Evolutionary conservation across 768 basidiomycete species (phyloP).

Genomic region (Calocera viscosa): DNA sequence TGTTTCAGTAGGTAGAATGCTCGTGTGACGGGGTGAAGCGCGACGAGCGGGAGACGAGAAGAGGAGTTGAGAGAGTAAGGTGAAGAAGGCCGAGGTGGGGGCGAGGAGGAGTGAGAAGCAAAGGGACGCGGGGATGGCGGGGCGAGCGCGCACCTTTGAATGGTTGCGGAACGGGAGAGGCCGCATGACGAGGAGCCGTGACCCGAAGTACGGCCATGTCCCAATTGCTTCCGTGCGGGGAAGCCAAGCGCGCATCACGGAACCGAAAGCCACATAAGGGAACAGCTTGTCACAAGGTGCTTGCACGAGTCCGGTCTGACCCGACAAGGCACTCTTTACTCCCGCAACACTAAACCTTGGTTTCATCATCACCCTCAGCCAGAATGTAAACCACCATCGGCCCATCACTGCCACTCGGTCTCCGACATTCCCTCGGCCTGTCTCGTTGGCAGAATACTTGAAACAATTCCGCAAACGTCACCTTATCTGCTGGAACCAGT

Average conservation of each 20-base stretch:
- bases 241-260: background rate
- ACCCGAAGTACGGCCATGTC: background rate
- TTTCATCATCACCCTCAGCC: background rate
- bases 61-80: background rate
- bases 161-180: background rate
- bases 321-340: background rate
- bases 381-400: background rate
- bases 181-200: background rate
- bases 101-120: background rate
- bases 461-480: too few relatives aligned
- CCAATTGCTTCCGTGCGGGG: background rate
- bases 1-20: constrained; percentile 12
- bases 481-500: too few relatives aligned
- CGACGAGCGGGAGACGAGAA: background rate
- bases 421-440: too few relatives aligned
- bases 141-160: background rate
- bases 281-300: background rate
- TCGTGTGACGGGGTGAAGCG: background rate
- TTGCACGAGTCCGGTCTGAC: background rate
- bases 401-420: background rate
- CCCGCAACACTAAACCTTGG: too few relatives aligned
- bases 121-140: background rate
- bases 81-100: background rate
- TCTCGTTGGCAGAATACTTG: too few relatives aligned
- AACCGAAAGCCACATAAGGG: background rate